Conservation (phyloP, 2,329 filamentous ascomycete species). For the Calonectria pteridis region DNA sequence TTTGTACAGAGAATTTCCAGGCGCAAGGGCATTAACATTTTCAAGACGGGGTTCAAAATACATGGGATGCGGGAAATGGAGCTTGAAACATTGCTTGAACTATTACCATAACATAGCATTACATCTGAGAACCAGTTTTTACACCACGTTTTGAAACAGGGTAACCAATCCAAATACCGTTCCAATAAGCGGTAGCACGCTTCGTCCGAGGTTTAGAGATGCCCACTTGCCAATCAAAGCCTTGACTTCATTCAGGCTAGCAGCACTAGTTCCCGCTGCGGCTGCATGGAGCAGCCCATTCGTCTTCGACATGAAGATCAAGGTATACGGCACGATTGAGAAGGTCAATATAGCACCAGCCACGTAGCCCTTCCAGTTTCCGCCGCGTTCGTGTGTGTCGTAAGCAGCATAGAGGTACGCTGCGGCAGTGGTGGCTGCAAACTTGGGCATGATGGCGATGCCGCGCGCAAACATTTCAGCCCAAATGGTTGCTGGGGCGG, state of each 20-base stretch:
- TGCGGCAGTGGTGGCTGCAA: slow-evolving; percentile 48
- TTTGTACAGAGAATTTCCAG: neutral
- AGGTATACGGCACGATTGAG: slow-evolving; percentile 56
- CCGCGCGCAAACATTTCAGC: slow-evolving; percentile 53
- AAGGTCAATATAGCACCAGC: slow-evolving; percentile 50
- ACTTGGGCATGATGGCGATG: slow-evolving; percentile 52
- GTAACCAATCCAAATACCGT: slow-evolving; percentile 41
- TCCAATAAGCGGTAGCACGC: slow-evolving; percentile 48
- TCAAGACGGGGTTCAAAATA: neutral
- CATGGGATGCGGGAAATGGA: neutral
- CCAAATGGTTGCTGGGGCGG: slow-evolving; percentile 52
- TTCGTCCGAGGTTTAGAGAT: slow-evolving; percentile 46
- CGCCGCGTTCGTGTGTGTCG: slow-evolving; percentile 41
- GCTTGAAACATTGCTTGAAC: neutral
- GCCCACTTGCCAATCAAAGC: slow-evolving; percentile 40
- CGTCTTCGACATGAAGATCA: slow-evolving; percentile 52
- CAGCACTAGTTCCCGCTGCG: slow-evolving; percentile 34
- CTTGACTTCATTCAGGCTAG: slow-evolving; percentile 38
- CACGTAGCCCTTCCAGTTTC: slow-evolving; percentile 50
- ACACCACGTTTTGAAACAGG: slow-evolving; percentile 34
- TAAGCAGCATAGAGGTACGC: slow-evolving; percentile 55
- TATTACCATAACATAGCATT: neutral
- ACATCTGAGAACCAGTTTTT: neutral
- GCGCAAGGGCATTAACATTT: neutral
- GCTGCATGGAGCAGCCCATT: slow-evolving; percentile 49